These are phyloP conservation scores for Cladosporium sp. DNA, from an alignment of 2,329 filamentous ascomycete genomes.

Conservation along the genomic window DNA sequence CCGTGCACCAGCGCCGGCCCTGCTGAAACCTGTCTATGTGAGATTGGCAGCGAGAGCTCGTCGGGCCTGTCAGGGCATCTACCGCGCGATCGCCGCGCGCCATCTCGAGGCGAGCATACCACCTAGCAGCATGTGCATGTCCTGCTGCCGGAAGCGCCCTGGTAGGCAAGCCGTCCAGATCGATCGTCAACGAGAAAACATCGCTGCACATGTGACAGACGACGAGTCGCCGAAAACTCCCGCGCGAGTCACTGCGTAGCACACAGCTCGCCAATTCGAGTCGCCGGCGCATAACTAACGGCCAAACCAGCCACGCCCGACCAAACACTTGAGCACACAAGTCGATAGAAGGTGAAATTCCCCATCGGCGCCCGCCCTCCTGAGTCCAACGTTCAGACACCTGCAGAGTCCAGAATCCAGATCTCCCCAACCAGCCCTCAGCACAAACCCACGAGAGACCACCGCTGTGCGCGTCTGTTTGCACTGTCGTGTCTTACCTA, in stretches of 20 bases:
- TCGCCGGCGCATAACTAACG: not conserved
- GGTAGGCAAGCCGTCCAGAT: no score
- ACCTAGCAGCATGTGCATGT: no score
- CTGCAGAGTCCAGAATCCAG: constrained; percentile 11
- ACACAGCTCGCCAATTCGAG: not conserved
- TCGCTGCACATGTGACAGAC: no score
- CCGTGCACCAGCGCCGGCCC: not conserved
- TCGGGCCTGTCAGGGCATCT: no score
- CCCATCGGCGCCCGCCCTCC: not conserved
- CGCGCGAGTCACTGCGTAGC: not conserved
- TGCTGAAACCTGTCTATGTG: constrained; percentile 9
- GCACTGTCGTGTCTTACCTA: not conserved
- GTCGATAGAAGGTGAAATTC: no score
- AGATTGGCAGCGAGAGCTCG: not conserved
- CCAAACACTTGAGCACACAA: not conserved
- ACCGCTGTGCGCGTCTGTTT: not conserved
- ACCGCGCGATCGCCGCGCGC: no score
- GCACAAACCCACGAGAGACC: not conserved
- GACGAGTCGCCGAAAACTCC: not conserved
- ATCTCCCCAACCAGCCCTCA: constrained; percentile 5
- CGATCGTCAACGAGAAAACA: no score
- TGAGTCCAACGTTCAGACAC: constrained; percentile 4
- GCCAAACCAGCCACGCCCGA: not conserved
- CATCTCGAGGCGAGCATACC: no score
- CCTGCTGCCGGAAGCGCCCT: no score